These are phyloP conservation scores for Phylloporus sp. DNA, from an alignment of 768 basidiomycete species.

Conservation along the genomic window DNA sequence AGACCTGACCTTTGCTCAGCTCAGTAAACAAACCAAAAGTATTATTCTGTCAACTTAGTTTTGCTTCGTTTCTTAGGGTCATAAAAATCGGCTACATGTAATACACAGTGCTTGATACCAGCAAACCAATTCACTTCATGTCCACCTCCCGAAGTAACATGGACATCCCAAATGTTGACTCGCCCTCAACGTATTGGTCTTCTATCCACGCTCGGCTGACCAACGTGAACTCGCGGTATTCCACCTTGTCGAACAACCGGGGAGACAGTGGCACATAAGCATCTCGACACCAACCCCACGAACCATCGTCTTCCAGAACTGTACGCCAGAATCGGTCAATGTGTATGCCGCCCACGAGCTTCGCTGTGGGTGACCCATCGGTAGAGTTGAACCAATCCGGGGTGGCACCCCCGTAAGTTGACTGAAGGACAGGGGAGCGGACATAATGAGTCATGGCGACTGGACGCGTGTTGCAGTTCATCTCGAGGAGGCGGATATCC, in stretches of 20 bases:
- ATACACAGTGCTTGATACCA: not conserved
- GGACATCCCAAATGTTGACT: conserved; percentile 39
- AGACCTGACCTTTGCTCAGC: not conserved
- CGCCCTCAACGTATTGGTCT: conserved; percentile 21
- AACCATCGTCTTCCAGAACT: conserved; percentile 11
- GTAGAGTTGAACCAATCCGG: not conserved
- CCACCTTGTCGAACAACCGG: conserved; percentile 43
- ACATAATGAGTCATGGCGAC: not conserved
- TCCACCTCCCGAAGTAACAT: conserved; percentile 41
- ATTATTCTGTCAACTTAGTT: not conserved
- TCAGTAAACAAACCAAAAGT: too few species aligned
- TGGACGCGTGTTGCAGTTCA: conserved; percentile 19
- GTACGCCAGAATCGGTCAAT: conserved; percentile 21
- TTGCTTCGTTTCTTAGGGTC: not conserved
- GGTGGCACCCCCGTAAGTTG: conserved; percentile 15
- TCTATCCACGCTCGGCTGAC: conserved; percentile 36
- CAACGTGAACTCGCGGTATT: conserved; percentile 42
- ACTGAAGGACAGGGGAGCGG: conserved; percentile 6
- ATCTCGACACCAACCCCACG: conserved; percentile 33
- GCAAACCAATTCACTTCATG: conserved; percentile 17
- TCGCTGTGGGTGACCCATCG: not conserved
- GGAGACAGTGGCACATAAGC: conserved; percentile 49
- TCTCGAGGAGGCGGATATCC: conserved; percentile 13
- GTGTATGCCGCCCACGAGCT: conserved; percentile 16
- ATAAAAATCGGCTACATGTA: not conserved